Evolutionary conservation across 2,329 filamentous ascomycete species (phyloP).

Genomic region (Ampelomyces quisqualis): DNA sequence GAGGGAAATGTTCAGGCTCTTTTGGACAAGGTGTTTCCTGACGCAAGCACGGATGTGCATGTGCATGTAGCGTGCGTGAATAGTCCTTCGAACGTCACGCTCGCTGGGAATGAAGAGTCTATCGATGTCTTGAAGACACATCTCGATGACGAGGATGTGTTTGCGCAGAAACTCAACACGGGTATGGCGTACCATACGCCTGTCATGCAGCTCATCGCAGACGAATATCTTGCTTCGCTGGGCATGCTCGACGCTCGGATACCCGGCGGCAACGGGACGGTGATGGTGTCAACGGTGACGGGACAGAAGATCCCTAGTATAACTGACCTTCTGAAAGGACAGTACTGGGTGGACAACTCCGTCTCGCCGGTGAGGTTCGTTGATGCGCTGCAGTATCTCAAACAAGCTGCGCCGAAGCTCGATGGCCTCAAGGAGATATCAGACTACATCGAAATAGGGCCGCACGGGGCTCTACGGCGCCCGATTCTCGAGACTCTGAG

Average conservation of each 20-base stretch:
- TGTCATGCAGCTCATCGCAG: conserved; percentile 39
- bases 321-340: background rate
- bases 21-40: background rate
- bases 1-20: background rate
- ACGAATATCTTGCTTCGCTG: conserved; percentile 4
- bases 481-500: conserved; percentile 12
- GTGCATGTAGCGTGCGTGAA: conserved; percentile 10
- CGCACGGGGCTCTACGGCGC: conserved; percentile 35
- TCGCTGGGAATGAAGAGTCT: conserved; percentile 46
- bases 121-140: conserved; percentile 36
- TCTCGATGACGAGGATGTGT: conserved; percentile 40
- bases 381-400: conserved; percentile 3
- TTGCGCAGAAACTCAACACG: conserved; percentile 44
- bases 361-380: conserved; percentile 39
- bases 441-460: conserved; percentile 31
- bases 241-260: background rate
- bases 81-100: conserved; percentile 31
- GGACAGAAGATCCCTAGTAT: background rate
- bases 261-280: no score
- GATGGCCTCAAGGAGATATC: conserved; percentile 22
- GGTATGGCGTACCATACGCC: conserved; percentile 49
- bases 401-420: background rate
- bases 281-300: background rate
- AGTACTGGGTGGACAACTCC: conserved; percentile 42
- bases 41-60: background rate